These are phyloP conservation scores for Oldenlandia corymbosa DNA, from an alignment of 257 asterid genomes.

Conservation along the genomic window DNA sequence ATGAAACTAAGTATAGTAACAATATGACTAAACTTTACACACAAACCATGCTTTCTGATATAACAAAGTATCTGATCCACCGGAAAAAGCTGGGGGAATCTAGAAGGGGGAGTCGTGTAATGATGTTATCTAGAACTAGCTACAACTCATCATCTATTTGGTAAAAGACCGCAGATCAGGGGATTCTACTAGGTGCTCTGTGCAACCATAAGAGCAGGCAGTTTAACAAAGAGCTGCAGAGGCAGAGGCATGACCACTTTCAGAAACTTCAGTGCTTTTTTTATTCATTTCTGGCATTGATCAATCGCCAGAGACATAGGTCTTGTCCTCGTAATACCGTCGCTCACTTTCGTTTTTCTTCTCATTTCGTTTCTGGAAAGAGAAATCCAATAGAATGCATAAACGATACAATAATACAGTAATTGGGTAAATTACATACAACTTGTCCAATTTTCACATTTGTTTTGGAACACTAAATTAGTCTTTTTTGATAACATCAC, in stretches of 20 bases:
- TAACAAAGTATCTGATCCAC: no score
- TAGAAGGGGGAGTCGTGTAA: background rate
- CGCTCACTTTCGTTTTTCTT: slow-evolving; percentile 80
- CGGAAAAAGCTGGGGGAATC: no score
- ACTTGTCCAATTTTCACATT: background rate
- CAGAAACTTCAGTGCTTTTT: slow-evolving; percentile 24
- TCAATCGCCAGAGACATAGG: slow-evolving; percentile 67
- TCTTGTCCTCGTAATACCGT: slow-evolving; percentile 81
- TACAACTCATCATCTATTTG: background rate
- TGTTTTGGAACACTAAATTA: background rate
- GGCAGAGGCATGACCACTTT: background rate
- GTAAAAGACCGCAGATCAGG: background rate
- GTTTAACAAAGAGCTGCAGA: background rate
- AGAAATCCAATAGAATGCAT: slow-evolving; percentile 5
- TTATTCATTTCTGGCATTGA: slow-evolving; percentile 19
- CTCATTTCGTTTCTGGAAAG: slow-evolving; percentile 80
- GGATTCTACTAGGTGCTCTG: background rate
- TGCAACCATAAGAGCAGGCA: background rate
- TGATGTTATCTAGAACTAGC: background rate
- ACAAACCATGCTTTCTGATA: no score
- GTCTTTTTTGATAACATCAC: no score
- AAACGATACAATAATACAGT: background rate
- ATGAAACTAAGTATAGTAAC: no score
- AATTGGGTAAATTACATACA: background rate
- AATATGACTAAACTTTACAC: no score